Conservation (phyloP, 2,329 filamentous ascomycete genomes). For the Colletotrichum endophyticum region DNA sequence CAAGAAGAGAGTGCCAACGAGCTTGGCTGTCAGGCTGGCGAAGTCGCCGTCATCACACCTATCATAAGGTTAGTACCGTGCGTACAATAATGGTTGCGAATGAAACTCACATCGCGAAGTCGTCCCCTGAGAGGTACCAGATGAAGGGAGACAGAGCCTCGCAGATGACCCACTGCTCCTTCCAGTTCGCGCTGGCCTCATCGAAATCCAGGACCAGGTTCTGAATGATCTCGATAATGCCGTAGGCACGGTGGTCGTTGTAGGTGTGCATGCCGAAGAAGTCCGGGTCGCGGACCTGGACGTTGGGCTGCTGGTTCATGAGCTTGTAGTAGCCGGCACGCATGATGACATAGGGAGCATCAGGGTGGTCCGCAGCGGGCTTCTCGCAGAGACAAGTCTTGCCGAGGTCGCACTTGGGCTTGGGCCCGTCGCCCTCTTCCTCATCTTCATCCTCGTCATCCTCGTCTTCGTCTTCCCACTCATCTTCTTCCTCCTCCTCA, state of each 20-base stretch:
- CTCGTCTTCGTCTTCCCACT: slow-evolving; percentile 15
- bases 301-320: slow-evolving; percentile 1
- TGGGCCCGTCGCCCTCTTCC: not conserved
- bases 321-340: slow-evolving; percentile 8
- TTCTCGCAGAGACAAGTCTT: slow-evolving; percentile 19
- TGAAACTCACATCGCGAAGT: slow-evolving; percentile 1
- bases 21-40: slow-evolving; percentile 29
- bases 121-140: slow-evolving; percentile 2
- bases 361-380: slow-evolving; percentile 21
- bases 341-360: slow-evolving; percentile 17
- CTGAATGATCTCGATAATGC: slow-evolving; percentile 44
- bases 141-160: slow-evolving; percentile 39
- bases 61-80: not conserved
- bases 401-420: slow-evolving; percentile 23
- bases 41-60: slow-evolving; percentile 17
- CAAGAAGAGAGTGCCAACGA: slow-evolving; percentile 39
- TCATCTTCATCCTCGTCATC: slow-evolving; percentile 21
- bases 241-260: slow-evolving; percentile 46
- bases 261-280: slow-evolving; percentile 45
- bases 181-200: slow-evolving; percentile 37
- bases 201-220: slow-evolving; percentile 45
- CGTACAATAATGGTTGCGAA: not conserved
- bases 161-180: slow-evolving; percentile 45
- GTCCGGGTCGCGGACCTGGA: slow-evolving; percentile 33
- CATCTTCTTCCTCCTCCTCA: slow-evolving; percentile 22